Conservation (phyloP, 768 basidiomycete genomes). For the Amanita inopinata region DNA sequence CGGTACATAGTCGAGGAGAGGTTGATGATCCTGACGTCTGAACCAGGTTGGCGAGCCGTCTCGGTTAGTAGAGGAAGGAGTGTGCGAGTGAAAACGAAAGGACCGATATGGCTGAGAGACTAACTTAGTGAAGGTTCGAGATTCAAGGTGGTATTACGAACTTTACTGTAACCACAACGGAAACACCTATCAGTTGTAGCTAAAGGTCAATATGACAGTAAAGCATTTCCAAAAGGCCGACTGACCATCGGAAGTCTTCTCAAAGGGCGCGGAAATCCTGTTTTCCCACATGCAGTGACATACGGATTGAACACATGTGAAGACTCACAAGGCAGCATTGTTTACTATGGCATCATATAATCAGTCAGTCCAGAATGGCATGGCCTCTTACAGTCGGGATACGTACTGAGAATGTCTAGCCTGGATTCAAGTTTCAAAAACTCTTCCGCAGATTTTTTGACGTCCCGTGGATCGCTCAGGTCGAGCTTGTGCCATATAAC, state of each 20-base stretch:
- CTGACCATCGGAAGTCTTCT: slow-evolving; percentile 11
- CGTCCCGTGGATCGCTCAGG: slow-evolving; percentile 35
- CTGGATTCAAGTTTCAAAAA: slow-evolving; percentile 40
- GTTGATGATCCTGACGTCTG: slow-evolving; percentile 54
- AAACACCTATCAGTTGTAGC: slow-evolving; percentile 23
- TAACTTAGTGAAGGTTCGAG: not conserved
- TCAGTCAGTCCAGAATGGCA: not conserved
- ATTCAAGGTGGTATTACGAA: slow-evolving; percentile 15
- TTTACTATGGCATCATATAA: slow-evolving; percentile 29
- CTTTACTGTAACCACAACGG: slow-evolving; percentile 35
- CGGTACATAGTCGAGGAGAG: slow-evolving; percentile 22
- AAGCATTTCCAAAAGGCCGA: not conserved
- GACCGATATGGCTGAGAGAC: slow-evolving; percentile 38
- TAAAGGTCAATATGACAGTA: slow-evolving; percentile 11
- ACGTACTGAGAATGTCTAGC: slow-evolving; percentile 45
- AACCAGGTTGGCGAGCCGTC: slow-evolving; percentile 35
- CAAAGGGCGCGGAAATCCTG: slow-evolving; percentile 11
- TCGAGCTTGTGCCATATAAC: slow-evolving; percentile 44
- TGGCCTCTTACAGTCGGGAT: not conserved
- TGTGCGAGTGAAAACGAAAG: slow-evolving; percentile 43
- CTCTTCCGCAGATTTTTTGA: slow-evolving; percentile 37
- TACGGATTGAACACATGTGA: not conserved
- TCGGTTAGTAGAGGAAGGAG: slow-evolving; percentile 42
- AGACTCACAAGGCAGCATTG: slow-evolving; percentile 41
- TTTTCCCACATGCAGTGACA: not conserved